Evolutionary conservation across 2,329 filamentous ascomycete genomes (phyloP).

Genomic region (Chrysosporium queenslandicum): DNA sequence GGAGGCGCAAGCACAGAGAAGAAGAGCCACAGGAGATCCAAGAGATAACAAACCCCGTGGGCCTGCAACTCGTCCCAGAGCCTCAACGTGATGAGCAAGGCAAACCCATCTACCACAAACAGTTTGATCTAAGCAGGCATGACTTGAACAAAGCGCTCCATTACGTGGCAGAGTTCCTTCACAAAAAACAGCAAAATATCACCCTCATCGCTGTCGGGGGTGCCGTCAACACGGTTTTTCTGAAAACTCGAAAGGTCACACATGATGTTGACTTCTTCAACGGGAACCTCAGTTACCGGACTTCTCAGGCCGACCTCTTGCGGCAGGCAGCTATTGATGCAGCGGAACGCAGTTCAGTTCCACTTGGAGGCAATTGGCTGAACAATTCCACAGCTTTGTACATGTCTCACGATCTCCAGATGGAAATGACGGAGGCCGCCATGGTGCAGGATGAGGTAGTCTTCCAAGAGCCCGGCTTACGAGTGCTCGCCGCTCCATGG

Average conservation of each 20-base stretch:
- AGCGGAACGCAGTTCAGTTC: neutral
- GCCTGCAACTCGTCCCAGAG: neutral
- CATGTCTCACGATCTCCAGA: neutral
- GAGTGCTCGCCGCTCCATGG: slow-evolving; percentile 9
- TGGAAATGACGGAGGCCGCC: neutral
- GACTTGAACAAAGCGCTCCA: slow-evolving; percentile 9
- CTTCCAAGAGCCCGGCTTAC: slow-evolving; percentile 3
- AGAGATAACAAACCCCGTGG: neutral
- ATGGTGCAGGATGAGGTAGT: slow-evolving; percentile 2
- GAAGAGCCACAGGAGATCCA: neutral
- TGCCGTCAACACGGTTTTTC: slow-evolving; percentile 15
- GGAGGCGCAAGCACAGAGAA: neutral
- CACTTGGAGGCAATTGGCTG: slow-evolving; percentile 13
- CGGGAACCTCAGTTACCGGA: neutral
- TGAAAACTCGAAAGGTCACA: slow-evolving; percentile 13
- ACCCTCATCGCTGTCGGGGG: slow-evolving; percentile 16
- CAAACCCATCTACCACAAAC: neutral
- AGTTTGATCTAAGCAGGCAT: slow-evolving; percentile 9
- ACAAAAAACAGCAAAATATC: slow-evolving; percentile 8
- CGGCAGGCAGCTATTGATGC: slow-evolving; percentile 3
- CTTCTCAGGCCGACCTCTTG: neutral
- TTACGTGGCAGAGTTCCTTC: slow-evolving; percentile 11
- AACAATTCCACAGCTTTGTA: slow-evolving; percentile 9
- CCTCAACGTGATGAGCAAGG: neutral
- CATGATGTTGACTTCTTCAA: slow-evolving; percentile 18